Evolutionary conservation across 2,329 filamentous ascomycete genomes (phyloP), one percentile per base, ranked within the genome.

Genomic region (Penicillium rolfsii): DNA sequence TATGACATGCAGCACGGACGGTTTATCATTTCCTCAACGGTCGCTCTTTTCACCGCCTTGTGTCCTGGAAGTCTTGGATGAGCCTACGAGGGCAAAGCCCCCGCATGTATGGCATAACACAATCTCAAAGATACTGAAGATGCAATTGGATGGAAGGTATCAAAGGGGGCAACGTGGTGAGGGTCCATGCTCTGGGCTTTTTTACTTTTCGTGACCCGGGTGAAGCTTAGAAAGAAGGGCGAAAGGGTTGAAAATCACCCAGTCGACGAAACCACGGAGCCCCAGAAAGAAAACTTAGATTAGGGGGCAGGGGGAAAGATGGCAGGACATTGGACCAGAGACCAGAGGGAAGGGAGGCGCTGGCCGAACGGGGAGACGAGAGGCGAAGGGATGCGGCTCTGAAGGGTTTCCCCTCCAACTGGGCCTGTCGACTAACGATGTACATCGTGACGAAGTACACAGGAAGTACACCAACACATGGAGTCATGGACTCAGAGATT

Each of bases 1-100:
- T 59, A 69, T 68, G 66, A 68, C 66, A 61, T 64, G 63, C 67
- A 68, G 67, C 60, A 65, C 62, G 57, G 62, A 63, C 57, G 43
- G 56, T 59, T 49, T 52, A 65, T 61, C 60, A 66, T 64, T 64
- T 35, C 54, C 61, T 43, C 35, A 6, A 43, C 43, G 28, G 40
- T 58, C 58, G 52, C 33, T 19, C 40, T 36, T 36, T 53, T 63
- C 30, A 62, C 53, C 63, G 65, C 66, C 67, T 69, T 68, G 64
- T 63, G 49, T 68, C 57, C 14, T 60, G n/a, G n/a, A n/a, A 12
- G 46, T 43, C 57, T 60, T 48, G 38, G 22, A 33, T 19, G 36
- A 50, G 11, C 35, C 48, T n/a, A 35, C 38, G 12, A 28, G 16
- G 38, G n/a, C 14, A 55, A 38, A 30, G 33, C 49, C 57, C 65